A percentile compares a stretch with the other conserved stretches of the same genome.
These are phyloP conservation scores for Neonectria faginata DNA, from an alignment of 2,329 filamentous ascomycete genomes.

Conservation along the genomic window DNA sequence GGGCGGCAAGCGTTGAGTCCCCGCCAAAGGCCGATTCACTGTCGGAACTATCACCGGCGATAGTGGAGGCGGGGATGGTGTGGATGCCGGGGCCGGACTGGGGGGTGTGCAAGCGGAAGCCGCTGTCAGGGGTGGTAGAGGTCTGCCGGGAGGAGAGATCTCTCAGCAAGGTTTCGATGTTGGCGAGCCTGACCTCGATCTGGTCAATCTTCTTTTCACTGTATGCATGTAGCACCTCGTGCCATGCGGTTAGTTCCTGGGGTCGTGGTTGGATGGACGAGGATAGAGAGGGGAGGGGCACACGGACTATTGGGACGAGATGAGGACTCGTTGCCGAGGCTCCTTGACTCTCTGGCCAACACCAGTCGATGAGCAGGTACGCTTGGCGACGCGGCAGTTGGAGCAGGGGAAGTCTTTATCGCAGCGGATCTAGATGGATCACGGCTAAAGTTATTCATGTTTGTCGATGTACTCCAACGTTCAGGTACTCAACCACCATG, in stretches of 20 bases:
- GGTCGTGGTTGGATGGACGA: constrained; percentile 5
- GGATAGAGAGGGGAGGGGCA: constrained; percentile 10
- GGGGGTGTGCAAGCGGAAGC: constrained; percentile 39
- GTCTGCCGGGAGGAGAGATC: constrained; percentile 49
- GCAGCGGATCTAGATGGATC: constrained; percentile 63
- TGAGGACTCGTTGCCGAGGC: constrained; percentile 66
- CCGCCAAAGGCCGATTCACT: constrained; percentile 59
- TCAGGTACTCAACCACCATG: background rate
- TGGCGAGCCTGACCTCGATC: constrained; percentile 58
- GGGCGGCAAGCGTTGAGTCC: constrained; percentile 61
- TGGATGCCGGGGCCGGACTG: constrained; percentile 39
- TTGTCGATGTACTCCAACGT: background rate
- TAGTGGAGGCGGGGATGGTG: constrained; percentile 47
- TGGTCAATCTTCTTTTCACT: constrained; percentile 67
- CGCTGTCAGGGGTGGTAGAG: constrained; percentile 39
- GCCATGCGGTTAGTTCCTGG: constrained; percentile 14
- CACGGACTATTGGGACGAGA: constrained; percentile 70
- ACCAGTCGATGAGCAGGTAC: constrained; percentile 66
- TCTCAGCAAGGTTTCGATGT: constrained; percentile 58
- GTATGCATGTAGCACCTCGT: background rate
- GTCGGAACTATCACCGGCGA: constrained; percentile 54
- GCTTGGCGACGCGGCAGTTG: constrained; percentile 66
- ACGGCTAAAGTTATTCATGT: constrained; percentile 37
- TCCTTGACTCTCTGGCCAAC: constrained; percentile 66
- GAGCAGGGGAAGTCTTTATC: constrained; percentile 69